phyloP scores from a whole-genome alignment of 257 asterid genomes.

The Eucommia ulmoides region DNA sequence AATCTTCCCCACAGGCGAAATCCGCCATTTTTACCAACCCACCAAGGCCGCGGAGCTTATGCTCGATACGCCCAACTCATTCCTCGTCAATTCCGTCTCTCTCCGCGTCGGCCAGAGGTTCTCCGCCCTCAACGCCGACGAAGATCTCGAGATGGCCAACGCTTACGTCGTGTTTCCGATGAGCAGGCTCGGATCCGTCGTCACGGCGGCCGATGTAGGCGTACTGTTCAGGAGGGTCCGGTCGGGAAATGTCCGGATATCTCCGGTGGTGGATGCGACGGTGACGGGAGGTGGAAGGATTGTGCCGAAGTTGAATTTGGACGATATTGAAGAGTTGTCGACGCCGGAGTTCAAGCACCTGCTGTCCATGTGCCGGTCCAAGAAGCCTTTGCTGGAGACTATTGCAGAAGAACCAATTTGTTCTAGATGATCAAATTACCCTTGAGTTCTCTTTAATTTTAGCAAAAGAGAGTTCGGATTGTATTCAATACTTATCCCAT shows the following conservation, averaged over 20 bases:
- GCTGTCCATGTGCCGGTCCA: slow-evolving; percentile 56
- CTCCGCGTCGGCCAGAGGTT: slow-evolving; percentile 64
- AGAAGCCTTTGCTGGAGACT: slow-evolving; percentile 83
- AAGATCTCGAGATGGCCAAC: slow-evolving; percentile 58
- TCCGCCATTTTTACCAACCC: slow-evolving; percentile 22
- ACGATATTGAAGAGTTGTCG: slow-evolving; percentile 45
- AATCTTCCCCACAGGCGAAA: slow-evolving; percentile 40
- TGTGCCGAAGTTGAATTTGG: slow-evolving; percentile 44
- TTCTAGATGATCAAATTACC: slow-evolving; percentile 12
- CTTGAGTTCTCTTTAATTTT: no score
- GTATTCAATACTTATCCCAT: no score
- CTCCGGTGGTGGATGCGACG: neutral
- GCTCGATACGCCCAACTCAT: slow-evolving; percentile 47
- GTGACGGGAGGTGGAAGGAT: neutral
- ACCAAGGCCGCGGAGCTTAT: slow-evolving; percentile 59
- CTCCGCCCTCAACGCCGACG: slow-evolving; percentile 65
- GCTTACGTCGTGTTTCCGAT: slow-evolving; percentile 64
- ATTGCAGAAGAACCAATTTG: slow-evolving; percentile 52
- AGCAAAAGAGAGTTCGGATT: no score
- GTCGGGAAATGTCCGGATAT: slow-evolving; percentile 39
- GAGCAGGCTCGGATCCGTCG: slow-evolving; percentile 48
- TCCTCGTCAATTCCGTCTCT: slow-evolving; percentile 43
- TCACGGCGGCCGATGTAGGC: slow-evolving; percentile 62
- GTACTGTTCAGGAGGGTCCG: slow-evolving; percentile 35
- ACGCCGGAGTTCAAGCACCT: slow-evolving; percentile 43